Conservation (phyloP, 2,329 filamentous ascomycete genomes). For the Raffaelea ambrosiae region DNA sequence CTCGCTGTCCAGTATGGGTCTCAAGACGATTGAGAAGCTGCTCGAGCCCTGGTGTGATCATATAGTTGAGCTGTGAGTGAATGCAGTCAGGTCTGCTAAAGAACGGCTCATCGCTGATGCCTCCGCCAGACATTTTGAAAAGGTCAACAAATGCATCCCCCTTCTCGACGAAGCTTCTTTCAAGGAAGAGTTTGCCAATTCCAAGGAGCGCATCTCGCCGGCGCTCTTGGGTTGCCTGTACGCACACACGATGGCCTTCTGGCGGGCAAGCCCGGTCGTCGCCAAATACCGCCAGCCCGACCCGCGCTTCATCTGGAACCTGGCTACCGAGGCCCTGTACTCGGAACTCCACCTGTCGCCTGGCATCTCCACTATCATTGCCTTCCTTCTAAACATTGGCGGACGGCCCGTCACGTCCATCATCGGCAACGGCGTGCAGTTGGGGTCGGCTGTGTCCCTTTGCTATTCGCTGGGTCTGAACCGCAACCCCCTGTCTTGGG, state of each 20-base stretch:
- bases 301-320: constrained; percentile 52
- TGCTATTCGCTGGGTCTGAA: constrained; percentile 47
- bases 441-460: constrained; percentile 42
- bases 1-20: not conserved
- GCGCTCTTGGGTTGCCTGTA: constrained; percentile 49
- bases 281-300: constrained; percentile 44
- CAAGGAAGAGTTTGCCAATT: constrained; percentile 30
- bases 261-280: constrained; percentile 40
- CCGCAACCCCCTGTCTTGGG: constrained; percentile 42
- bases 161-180: constrained; percentile 49
- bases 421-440: constrained; percentile 44
- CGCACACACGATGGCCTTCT: constrained; percentile 49
- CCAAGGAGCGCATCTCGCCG: constrained; percentile 42
- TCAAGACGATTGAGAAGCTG: constrained; percentile 46
- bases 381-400: constrained; percentile 49
- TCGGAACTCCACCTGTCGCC: constrained; percentile 48
- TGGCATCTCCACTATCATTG: constrained; percentile 48
- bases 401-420: constrained; percentile 53
- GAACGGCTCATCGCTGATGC: constrained; percentile 40
- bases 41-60: constrained; percentile 44
- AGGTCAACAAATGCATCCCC: constrained; percentile 53
- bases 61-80: constrained; percentile 37
- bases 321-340: constrained; percentile 50
- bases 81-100: no score
- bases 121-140: constrained; percentile 18